Evolutionary conservation across 176 grass and related monocot species (phyloP).

Genomic region (Ampelocalamus luodianensis): DNA sequence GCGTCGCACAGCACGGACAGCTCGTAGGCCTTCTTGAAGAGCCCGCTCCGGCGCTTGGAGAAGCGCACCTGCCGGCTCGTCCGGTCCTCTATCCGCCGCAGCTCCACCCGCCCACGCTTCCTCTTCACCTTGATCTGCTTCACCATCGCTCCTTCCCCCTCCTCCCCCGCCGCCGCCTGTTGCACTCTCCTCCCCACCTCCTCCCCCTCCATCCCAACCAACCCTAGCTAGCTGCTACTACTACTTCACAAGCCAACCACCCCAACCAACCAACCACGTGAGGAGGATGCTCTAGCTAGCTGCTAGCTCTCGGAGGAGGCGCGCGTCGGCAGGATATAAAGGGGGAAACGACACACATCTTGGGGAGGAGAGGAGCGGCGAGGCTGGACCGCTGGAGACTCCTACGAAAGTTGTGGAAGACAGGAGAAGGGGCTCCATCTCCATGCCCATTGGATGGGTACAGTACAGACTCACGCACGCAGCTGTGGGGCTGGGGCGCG

Average conservation of each 20-base stretch:
- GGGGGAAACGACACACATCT: not conserved
- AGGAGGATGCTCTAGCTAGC: not conserved
- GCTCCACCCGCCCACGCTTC: conserved; percentile 37
- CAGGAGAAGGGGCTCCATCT: not conserved
- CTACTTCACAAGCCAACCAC: not conserved
- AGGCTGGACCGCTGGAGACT: not conserved
- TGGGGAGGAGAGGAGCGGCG: not conserved
- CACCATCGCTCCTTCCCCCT: not conserved
- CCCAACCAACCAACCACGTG: not conserved
- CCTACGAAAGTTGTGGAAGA: conserved; percentile 11
- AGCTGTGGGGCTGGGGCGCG: not conserved
- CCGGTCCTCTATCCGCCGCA: conserved; percentile 53
- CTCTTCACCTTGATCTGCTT: not conserved
- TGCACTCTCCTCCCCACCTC: not conserved
- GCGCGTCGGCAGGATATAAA: not conserved
- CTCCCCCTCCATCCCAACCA: not conserved
- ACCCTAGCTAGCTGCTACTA: not conserved
- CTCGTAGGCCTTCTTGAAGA: conserved; percentile 70
- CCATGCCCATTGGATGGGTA: not conserved
- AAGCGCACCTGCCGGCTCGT: conserved; percentile 63
- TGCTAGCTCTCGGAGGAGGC: not conserved
- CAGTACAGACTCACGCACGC: no score
- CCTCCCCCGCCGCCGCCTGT: not conserved
- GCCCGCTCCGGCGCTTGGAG: conserved; percentile 60
- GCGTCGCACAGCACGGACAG: conserved; percentile 68